These are phyloP conservation scores for Beauveria asiatica DNA, from an alignment of 2,329 filamentous ascomycete genomes.

Conservation along the genomic window DNA sequence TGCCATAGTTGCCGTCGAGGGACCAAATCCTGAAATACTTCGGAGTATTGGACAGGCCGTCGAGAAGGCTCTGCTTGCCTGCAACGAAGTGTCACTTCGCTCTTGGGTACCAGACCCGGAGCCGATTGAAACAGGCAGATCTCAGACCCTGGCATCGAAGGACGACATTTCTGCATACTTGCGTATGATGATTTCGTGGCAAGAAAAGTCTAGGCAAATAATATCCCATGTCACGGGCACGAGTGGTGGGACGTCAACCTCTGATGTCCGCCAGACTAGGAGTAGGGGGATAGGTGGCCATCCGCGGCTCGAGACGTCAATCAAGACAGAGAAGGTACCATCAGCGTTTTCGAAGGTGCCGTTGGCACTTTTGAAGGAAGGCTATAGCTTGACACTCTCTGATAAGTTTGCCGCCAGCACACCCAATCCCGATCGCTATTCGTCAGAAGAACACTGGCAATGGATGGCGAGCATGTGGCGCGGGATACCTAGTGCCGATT, in stretches of 20 bases:
- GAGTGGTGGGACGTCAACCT: conserved; percentile 2
- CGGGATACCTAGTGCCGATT: conserved; percentile 71
- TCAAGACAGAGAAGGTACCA: neutral
- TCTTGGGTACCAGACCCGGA: conserved; percentile 33
- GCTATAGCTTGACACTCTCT: conserved; percentile 72
- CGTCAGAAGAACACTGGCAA: conserved; percentile 87
- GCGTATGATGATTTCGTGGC: conserved; percentile 63
- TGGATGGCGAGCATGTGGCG: conserved; percentile 96
- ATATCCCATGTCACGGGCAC: conserved; percentile 36
- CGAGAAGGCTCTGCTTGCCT: conserved; percentile 48
- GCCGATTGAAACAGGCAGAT: conserved; percentile 13
- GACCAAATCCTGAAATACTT: conserved; percentile 46
- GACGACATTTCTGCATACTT: conserved; percentile 53
- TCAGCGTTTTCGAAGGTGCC: conserved; percentile 36
- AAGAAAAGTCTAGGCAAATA: conserved; percentile 65
- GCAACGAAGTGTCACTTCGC: conserved; percentile 33
- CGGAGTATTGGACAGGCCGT: conserved; percentile 55
- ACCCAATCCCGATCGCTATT: conserved; percentile 69
- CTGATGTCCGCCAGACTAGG: conserved; percentile 2
- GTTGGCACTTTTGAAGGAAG: conserved; percentile 65
- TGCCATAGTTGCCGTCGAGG: conserved; percentile 76
- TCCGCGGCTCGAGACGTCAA: conserved; percentile 12
- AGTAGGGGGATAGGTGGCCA: conserved; percentile 9
- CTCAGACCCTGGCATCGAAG: conserved; percentile 19
- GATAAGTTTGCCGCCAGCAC: conserved; percentile 67